Base-by-base conservation (phyloP, 805 yeast species). In the Saturnispora diversa region DNA sequence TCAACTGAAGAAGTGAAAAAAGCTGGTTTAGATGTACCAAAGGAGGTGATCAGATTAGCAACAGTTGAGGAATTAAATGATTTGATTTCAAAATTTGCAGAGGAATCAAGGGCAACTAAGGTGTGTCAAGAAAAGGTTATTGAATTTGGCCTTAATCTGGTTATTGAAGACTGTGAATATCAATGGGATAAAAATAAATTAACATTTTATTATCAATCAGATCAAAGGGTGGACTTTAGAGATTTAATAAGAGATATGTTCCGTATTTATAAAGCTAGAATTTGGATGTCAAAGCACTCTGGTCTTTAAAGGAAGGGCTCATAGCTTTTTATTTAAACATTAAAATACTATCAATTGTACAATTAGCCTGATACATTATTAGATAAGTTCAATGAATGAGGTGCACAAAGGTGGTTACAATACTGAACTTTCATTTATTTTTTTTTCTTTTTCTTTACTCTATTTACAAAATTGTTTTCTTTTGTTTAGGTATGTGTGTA, bases 181-280 rank as follows among this genome's bases (percentile, higher is more conserved):
- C 94, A 84, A 60, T 84, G 84, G 78, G 94, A 84, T 56, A 70
- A 88, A 41, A 71, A 84, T 44, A 84, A 84, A 62, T 72, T 84
- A 53, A 84, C 86, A 11, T 82, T 84, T 55, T 84, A 82, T 62
- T 80, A 80, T 58, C 63, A 55, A 23, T 75, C 80, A 39, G 65
- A 66, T 38, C 73, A 74, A 48, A 66, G 94, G 47, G 80, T 84
- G 42, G 94, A 84, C 58, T 82, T 82, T 57, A 65, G 92, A 46
- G 87, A 80, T 48, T 69, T 83, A 56, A 87, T 82, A 7, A 70
- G 83, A 34, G 92, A 83, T 48, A 64, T 82, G 42, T 82, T 82
- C 62, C 65, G 84, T 44, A 72, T 77, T 37, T 83, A 80, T 68
- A 82, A 83, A 62, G 82, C 90, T 4, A 66, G 92, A 49, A 82